These are phyloP conservation scores for Melanogaster broomeanus DNA, from an alignment of 768 basidiomycete species.

Conservation along the genomic window DNA sequence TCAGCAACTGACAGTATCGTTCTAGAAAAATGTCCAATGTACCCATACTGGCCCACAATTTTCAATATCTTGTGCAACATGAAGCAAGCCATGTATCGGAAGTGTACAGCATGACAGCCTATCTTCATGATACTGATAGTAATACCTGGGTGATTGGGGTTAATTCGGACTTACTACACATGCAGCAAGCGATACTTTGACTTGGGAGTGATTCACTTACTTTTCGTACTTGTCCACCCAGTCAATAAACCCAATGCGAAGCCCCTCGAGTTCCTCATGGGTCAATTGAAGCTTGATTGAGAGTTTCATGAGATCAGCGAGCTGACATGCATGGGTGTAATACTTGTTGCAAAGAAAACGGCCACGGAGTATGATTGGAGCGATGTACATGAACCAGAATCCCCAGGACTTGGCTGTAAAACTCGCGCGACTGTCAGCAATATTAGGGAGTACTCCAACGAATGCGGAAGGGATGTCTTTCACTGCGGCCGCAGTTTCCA, in stretches of 20 bases:
- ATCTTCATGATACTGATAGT: constrained; percentile 2
- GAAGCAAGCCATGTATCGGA: constrained; percentile 21
- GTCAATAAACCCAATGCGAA: background rate
- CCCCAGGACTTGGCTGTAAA: constrained; percentile 18
- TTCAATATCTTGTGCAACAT: constrained; percentile 18
- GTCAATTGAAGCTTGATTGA: no score
- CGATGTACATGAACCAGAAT: constrained; percentile 14
- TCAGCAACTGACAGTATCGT: background rate
- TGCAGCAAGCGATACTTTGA: no score
- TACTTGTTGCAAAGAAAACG: no score
- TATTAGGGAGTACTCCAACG: background rate
- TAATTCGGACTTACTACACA: background rate
- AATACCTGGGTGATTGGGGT: constrained; percentile 1
- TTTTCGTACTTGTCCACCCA: background rate
- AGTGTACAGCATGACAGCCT: constrained; percentile 16
- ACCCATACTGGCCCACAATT: constrained; percentile 18
- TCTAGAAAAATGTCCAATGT: constrained; percentile 22
- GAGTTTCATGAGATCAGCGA: no score
- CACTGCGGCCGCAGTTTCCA: constrained; percentile 5
- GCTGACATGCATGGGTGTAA: no score
- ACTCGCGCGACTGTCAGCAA: background rate
- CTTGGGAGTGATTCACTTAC: no score
- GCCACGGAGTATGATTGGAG: constrained; percentile 9
- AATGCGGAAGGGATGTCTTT: constrained; percentile 1
- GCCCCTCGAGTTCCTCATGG: no score